Conservation (phyloP, 331 rosid genomes). For the Malus hybrid region DNA sequence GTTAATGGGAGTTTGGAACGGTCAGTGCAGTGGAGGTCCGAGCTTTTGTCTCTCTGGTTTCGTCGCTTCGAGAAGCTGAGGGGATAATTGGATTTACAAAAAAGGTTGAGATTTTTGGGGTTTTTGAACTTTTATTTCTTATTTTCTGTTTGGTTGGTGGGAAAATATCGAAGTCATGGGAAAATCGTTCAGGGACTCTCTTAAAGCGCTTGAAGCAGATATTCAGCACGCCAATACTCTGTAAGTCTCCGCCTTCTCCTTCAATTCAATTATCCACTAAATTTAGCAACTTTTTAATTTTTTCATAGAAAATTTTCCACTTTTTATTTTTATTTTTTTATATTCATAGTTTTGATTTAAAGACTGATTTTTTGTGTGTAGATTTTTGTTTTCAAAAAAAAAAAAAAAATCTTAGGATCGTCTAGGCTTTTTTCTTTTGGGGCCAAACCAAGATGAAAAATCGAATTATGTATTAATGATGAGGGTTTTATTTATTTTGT, state of each 20-base stretch:
- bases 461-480: not conserved
- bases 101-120: not conserved
- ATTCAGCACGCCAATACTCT: constrained; percentile 87
- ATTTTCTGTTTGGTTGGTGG: constrained; percentile 18
- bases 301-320: not conserved
- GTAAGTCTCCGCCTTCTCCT: constrained; percentile 32
- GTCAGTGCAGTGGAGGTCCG: constrained; percentile 6
- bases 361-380: not conserved
- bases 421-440: no score
- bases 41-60: not conserved
- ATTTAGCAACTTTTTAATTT: not conserved
- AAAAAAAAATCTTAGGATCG: not conserved
- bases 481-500: not conserved
- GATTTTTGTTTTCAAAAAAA: no score
- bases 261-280: not conserved
- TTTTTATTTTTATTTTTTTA: no score
- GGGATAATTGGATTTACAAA: not conserved
- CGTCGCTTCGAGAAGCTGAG: not conserved
- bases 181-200: constrained; percentile 77
- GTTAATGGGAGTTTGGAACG: not conserved
- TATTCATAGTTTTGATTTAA: not conserved
- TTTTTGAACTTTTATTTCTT: not conserved
- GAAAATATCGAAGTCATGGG: constrained; percentile 48
- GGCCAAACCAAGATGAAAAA: no score
- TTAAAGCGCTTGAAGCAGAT: constrained; percentile 89